Evolutionary conservation across 1,284 basidiomycete genomes (phyloP), one percentile per base, ranked within the genome.

Genomic region (Porphyrellus sp.): DNA sequence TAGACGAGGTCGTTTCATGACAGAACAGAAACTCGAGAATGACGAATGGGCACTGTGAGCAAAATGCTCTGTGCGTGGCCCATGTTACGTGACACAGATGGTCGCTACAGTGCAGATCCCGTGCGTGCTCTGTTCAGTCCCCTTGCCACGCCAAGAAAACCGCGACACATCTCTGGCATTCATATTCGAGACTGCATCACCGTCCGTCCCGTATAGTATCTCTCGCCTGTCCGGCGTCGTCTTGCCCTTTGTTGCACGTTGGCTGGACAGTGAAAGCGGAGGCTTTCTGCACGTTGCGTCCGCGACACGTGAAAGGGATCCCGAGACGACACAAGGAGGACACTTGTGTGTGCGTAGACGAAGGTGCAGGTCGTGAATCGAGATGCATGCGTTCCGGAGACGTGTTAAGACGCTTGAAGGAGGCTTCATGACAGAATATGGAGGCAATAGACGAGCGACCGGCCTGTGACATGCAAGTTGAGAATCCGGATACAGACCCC

Each of bases 1-100:
- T 56, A 57, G 39, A 34, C 11, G 43, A 25, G 38, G 40, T 49
- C 20, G 20, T 46, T 54, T 31, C 37, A 28, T 33, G 39, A 30
- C n/a, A 44, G 46, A 46, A 25, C 45, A 46, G 30, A 35, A 35
- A 55, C 43, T 48, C 34, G 41, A 47, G 47, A 59, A 70, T 31
- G 53, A 37, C 62, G 8, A 50, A 49, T 65, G 54, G 50, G 58
- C 46, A 55, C 15, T 47, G 18, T 23, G 52, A 65, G 61, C 55
- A 39, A 38, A 43, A n/a, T 27, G 54, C 65, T 48, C 65, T 70
- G 70, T 70, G 30, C 64, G 70, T 70, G 49, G 52, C 62, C 70
- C 67, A 67, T 8, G 20, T 49, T 54, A 42, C 50, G 44, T 24
- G 41, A 27, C 4, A 34, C 35, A 43, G 46, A 46, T 41, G 27